These are phyloP conservation scores for Paecilomyces variotii DNA, from an alignment of 2,329 filamentous ascomycete genomes.

Conservation along the genomic window DNA sequence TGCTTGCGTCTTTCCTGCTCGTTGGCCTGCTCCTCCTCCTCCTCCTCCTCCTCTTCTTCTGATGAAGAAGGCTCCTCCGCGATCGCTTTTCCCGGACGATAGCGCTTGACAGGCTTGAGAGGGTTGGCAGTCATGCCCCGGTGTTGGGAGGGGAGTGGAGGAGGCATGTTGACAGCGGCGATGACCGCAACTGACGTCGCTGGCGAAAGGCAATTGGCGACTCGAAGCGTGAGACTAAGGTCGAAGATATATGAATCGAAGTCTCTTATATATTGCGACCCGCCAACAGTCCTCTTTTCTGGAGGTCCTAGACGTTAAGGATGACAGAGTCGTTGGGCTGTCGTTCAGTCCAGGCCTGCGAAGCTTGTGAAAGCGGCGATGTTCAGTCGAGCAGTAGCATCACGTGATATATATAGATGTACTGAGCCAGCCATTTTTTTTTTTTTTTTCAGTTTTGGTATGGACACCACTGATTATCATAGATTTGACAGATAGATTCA, in stretches of 20 bases:
- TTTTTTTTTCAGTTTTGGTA: no score
- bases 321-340: background rate
- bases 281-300: background rate
- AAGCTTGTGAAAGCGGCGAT: background rate
- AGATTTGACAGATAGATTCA: no score
- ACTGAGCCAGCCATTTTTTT: no score
- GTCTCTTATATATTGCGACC: background rate
- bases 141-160: conserved; percentile 34
- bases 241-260: background rate
- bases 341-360: background rate
- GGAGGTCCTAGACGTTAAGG: background rate
- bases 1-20: conserved; percentile 44
- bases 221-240: background rate
- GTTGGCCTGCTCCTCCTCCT: conserved; percentile 45
- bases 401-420: background rate
- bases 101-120: conserved; percentile 61
- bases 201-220: background rate
- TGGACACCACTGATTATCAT: no score
- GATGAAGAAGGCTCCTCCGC: conserved; percentile 41
- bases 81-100: conserved; percentile 73
- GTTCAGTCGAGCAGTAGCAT: background rate
- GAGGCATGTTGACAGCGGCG: conserved; percentile 27
- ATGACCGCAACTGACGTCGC: no score
- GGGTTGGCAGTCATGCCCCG: conserved; percentile 88
- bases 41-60: conserved; percentile 47